Conservation (phyloP, 2,329 filamentous ascomycete species). For the Apiospora arundinis region DNA sequence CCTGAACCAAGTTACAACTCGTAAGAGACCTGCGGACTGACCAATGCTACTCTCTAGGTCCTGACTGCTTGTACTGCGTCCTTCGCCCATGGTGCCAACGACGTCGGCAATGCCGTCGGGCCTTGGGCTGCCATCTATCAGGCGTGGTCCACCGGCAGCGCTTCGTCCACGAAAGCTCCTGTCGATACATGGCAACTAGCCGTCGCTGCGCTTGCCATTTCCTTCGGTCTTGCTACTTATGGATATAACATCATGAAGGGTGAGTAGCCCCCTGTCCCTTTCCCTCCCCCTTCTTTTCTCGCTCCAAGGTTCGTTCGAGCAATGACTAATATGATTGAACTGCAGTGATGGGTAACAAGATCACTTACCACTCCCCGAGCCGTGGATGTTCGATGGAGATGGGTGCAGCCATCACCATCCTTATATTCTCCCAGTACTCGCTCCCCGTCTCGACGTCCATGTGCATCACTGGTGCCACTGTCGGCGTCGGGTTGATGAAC, state of each 20-base stretch:
- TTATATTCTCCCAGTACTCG: constrained; percentile 76
- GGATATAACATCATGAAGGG: constrained; percentile 87
- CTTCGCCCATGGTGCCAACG: constrained; percentile 79
- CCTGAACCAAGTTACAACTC: background rate
- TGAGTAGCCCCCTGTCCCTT: constrained; percentile 43
- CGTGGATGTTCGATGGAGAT: constrained; percentile 74
- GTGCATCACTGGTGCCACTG: constrained; percentile 82
- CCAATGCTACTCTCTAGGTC: constrained; percentile 37
- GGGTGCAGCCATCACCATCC: constrained; percentile 77
- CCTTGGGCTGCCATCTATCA: constrained; percentile 74
- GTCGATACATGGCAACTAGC: constrained; percentile 81
- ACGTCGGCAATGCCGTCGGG: constrained; percentile 75
- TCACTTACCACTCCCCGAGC: constrained; percentile 43
- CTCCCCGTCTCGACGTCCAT: constrained; percentile 79
- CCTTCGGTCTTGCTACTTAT: constrained; percentile 73
- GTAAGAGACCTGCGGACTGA: background rate
- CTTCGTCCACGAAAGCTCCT: constrained; percentile 65
- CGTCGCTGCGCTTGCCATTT: constrained; percentile 69
- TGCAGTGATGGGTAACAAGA: constrained; percentile 69
- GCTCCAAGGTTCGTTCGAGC: background rate
- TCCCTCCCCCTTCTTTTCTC: background rate
- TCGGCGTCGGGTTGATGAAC: constrained; percentile 80
- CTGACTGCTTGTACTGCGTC: constrained; percentile 74
- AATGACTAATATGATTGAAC: constrained; percentile 29
- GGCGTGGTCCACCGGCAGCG: constrained; percentile 68